Evolutionary conservation across 2,329 filamentous ascomycete species (phyloP).

Genomic region (Fusarium sp.): DNA sequence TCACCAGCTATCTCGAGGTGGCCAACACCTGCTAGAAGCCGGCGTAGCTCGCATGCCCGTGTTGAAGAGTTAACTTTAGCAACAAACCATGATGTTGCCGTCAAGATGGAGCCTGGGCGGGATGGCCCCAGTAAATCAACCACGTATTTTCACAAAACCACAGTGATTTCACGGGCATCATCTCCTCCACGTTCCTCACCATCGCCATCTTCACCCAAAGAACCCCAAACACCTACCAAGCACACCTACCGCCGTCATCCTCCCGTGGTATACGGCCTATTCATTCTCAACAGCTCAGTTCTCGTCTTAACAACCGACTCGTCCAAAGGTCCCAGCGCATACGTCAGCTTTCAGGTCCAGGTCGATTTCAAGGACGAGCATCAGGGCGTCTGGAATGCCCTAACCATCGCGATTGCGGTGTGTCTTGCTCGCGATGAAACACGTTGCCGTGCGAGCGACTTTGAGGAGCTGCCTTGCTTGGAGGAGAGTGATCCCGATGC

Average conservation of each 20-base stretch:
- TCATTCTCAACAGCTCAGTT: conserved; percentile 52
- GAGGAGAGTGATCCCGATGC: conserved; percentile 53
- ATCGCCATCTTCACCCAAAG: not conserved
- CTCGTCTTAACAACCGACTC: conserved; percentile 54
- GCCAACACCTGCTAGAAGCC: conserved; percentile 10
- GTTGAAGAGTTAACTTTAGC: conserved; percentile 27
- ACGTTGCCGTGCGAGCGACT: conserved; percentile 48
- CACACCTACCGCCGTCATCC: conserved; percentile 45
- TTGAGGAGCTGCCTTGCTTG: conserved; percentile 44
- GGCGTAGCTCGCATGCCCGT: not conserved
- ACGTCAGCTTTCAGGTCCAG: conserved; percentile 56
- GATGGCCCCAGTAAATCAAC: conserved; percentile 16
- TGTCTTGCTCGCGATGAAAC: conserved; percentile 55
- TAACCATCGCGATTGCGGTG: conserved; percentile 53
- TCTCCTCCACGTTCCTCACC: conserved; percentile 4
- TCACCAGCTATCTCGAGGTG: conserved; percentile 9
- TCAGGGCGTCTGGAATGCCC: conserved; percentile 57
- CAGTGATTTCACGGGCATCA: not conserved
- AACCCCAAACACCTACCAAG: conserved; percentile 16
- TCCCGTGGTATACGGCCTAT: conserved; percentile 56
- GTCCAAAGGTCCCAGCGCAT: conserved; percentile 47
- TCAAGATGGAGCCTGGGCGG: conserved; percentile 25
- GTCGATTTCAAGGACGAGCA: conserved; percentile 51
- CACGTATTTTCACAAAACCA: not conserved
- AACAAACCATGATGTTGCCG: not conserved